Evolutionary conservation across 495 filamentous ascomycete species (phyloP).

Genomic region (Pseudomonodictys pantanalensis): DNA sequence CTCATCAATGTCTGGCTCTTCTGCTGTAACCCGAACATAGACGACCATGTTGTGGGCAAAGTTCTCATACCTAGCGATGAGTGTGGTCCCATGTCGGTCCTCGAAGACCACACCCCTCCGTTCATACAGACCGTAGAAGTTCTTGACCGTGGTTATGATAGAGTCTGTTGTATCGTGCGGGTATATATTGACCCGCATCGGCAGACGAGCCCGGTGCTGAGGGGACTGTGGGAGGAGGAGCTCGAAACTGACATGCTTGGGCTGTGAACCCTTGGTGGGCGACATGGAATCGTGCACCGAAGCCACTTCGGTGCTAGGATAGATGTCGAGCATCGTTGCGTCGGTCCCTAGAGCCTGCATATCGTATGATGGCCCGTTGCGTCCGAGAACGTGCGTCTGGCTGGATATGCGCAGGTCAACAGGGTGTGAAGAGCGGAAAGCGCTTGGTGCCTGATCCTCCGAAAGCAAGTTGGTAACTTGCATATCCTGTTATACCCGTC

Average conservation of each 20-base stretch:
- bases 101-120: constrained; percentile 84
- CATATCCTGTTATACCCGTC: constrained; percentile 33
- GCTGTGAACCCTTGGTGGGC: constrained; percentile 24
- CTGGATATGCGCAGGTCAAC: constrained; percentile 3
- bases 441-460: constrained; percentile 31
- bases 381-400: constrained; percentile 45
- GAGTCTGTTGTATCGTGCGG: constrained; percentile 93
- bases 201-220: constrained; percentile 72
- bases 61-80: constrained; percentile 95
- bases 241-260: constrained; percentile 58
- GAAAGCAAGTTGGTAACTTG: constrained; percentile 48
- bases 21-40: constrained; percentile 82
- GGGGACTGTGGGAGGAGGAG: constrained; percentile 72
- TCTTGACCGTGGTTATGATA: constrained; percentile 94
- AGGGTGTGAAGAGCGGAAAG: constrained; percentile 1
- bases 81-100: constrained; percentile 75
- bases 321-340: constrained; percentile 11
- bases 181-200: constrained; percentile 87
- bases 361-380: constrained; percentile 9
- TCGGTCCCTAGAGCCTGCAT: constrained; percentile 13
- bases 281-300: constrained; percentile 12
- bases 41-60: constrained; percentile 85
- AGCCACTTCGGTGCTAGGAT: constrained; percentile 21
- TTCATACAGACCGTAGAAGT: constrained; percentile 92
- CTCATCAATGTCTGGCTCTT: constrained; percentile 39